phyloP scores from a whole-genome alignment of 2,329 filamentous ascomycete genomes.

The Cordyceps pruinosa region DNA sequence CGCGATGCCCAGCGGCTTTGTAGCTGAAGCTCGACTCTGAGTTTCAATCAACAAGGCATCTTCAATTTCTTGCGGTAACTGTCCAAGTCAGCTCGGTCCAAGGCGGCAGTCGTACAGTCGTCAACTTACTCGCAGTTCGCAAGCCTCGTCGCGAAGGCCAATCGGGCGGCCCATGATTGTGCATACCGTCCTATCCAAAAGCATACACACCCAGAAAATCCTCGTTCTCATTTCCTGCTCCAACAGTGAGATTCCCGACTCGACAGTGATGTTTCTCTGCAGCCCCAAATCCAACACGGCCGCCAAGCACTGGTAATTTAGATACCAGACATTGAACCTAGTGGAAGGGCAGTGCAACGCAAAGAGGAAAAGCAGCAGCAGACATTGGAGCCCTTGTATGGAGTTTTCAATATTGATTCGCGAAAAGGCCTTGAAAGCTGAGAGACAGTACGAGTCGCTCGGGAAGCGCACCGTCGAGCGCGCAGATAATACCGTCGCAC shows the following conservation, averaged over 20 bases:
- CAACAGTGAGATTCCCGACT: constrained; percentile 36
- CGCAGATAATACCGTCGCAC: constrained; percentile 37
- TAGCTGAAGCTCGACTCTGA: constrained; percentile 5
- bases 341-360: constrained; percentile 43
- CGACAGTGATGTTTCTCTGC: constrained; percentile 40
- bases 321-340: constrained; percentile 44
- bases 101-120: background rate
- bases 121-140: constrained; percentile 39
- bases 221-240: constrained; percentile 49
- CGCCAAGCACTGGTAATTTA: constrained; percentile 49
- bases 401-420: constrained; percentile 41
- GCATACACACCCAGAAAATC: constrained; percentile 49
- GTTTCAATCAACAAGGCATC: constrained; percentile 15
- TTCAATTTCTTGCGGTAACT: constrained; percentile 24
- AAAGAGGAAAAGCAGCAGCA: constrained; percentile 40
- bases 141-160: constrained; percentile 47
- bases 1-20: constrained; percentile 26
- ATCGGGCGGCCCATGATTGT: constrained; percentile 52
- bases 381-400: constrained; percentile 41
- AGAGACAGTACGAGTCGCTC: constrained; percentile 41
- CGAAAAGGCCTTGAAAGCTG: constrained; percentile 41
- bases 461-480: constrained; percentile 37
- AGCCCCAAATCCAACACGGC: constrained; percentile 44
- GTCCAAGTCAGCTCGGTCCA: constrained; percentile 13
- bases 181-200: constrained; percentile 42